Base-by-base conservation (phyloP, 345 rosid genomes). In the Jatropha curcas region DNA sequence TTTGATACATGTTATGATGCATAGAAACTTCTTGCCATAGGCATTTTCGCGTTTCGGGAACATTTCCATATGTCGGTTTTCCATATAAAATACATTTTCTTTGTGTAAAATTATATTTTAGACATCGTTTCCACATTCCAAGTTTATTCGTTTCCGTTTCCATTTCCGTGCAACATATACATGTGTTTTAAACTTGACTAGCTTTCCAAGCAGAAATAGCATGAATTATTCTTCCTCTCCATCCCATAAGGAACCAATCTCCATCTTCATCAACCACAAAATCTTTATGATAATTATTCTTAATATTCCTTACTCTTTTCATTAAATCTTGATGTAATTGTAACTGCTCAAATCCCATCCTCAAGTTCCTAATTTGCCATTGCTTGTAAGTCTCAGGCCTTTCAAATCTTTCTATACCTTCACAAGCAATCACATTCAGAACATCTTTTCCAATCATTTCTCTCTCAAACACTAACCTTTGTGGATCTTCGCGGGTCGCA, bases 201-300 rank as follows among this genome's bases (percentile, higher is more conserved):
- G 92, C 89, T 70, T 83, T 79, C 98, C 97, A 94, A 51, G 84
- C 86, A 0, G 97, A 86, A 66, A 88, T 76, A 50, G 90, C 96
- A 76, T 78, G 76, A 5, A 85, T 67, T 30, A 88, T 83, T 71
- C 89, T 84, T 10, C 98, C 98, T 76, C 92, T 94, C 98, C 98
- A 94, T 3, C 93, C 93, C 70, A 81, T 91, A 46, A 94, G 85
- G 88, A 94, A 71, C 96, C 96, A 94, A 0, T 77, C 75, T 55
- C 84, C 88, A 81, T 94, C 90, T 14, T 75, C 82, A 63, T 89
- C 92, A 1, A 90, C 59, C 52, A 81, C 76, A 22, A 90, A 94
- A 70, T 94, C 96, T 60, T 65, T 78, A 41, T 92, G 88, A 64
- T 90, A 92, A 37, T 66, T 71, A 63, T 71, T 80, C 73, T 87